Evolutionary conservation across 345 rosid genomes (phyloP), one percentile per base, ranked within the genome.

Genomic region (Moricandia moricandioides): DNA sequence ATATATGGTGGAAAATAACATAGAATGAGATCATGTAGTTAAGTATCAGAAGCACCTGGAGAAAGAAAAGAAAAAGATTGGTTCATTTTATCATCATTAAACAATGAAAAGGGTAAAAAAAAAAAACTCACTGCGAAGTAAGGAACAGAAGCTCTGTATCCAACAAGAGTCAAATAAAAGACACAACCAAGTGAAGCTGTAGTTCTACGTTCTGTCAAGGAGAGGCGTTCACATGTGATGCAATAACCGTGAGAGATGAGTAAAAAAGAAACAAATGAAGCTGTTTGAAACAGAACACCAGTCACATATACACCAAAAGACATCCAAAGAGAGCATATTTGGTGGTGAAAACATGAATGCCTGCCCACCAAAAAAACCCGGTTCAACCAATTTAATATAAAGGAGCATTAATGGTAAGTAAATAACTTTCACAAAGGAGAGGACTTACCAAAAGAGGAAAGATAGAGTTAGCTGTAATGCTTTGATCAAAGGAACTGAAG

Each of bases 211-310:
- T 94, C 97, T 0, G 86, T 79, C 51, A 88, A 62, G 0, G 98
- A 88, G 72, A 94, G 96, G 66, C 83, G 85, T 83, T 94, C 98
- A 63, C 88, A 89, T 34, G 90, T 89, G 83, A 94, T 89, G 79
- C 97, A 89, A 76, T 91, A 89, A 65, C 98, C 98, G 7, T 91
- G 91, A 70, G 98, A 91, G 76, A 94, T 94, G 62, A 94, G 91
- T 79, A 91, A 82, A 83, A 91, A 91, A 29, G 93, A 91, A 54
- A 94, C 88, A 45, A 94, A 88, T 0, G 96, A 89, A 84, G 90
- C 94, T 21, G 98, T 94, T 74, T 91, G 96, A 78, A 89, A 91
- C 69, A 94, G 88, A 67, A 94, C 90, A 77, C 97, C 98, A 13
- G 95, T 94, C 59, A 88, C 88, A 72, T 91, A 94, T 54, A 91